Evolutionary conservation across 208 protist genomes (phyloP), one percentile per base, ranked within the genome.

Genomic region (Leishmania amazonensis): DNA sequence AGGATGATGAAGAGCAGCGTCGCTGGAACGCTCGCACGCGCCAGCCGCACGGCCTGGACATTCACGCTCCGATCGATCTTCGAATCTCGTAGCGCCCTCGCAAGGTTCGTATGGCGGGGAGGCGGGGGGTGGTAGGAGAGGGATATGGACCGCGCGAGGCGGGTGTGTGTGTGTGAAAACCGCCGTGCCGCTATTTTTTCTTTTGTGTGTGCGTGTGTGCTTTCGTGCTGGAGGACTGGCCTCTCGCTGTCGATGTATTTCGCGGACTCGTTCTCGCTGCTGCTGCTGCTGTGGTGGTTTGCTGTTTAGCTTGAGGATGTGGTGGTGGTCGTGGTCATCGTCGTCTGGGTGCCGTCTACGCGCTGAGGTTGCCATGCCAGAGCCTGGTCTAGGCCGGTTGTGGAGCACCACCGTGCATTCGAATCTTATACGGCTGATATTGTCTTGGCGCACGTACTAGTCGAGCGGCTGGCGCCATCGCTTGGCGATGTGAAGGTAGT

Each of bases 11-110:
- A 60, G 71, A 85, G 51, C 57, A 78, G 47, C 76, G 76, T 7
- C 58, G 81, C 40, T 81, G 68, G 76, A 65, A 75, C 47, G 81
- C 81, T 15, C 60, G 60, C 31, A 85, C 76, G 49, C 81, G 76
- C 24, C 70, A 81, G 60, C 60, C 68, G 76, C 76, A 81, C 51
- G 58, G 81, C 15, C 15, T 65, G 1, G 70, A 80, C 60, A 80
- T 85, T 42, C 71, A 78, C 38, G 47, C 75, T 0, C 81, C 81
- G 7, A 80, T 85, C 4, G 64, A 71, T n/a, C 53, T 75, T 31
- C 58, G 54, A 45, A 64, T 77, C 51, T 24, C 71, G 19, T 40
- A 75, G 28, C 5, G 21, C 11, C 38, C 0, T 47, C 21, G 65
- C 7, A 15, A 9, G 40, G 38, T 15, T 21, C 19, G 38, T 40